Evolutionary conservation across 176 grass and related monocot genomes (phyloP).

Genomic region (Oryza meridionalis): DNA sequence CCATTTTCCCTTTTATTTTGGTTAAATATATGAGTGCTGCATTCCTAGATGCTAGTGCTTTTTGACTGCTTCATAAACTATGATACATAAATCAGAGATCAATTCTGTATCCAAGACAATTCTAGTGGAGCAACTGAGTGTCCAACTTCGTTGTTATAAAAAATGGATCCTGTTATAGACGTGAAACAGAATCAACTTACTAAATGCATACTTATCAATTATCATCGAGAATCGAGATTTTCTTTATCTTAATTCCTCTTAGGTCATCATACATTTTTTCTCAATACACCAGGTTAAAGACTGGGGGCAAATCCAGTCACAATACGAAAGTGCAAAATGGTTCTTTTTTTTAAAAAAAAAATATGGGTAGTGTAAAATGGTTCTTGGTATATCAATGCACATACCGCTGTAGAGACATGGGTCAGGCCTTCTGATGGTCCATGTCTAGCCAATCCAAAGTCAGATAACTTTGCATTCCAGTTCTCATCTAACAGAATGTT

Average conservation of each 20-base stretch:
- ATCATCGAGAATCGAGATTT: not conserved
- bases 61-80: constrained; percentile 27
- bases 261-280: not conserved
- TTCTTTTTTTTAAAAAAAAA: not conserved
- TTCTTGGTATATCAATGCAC: not conserved
- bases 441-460: constrained; percentile 98
- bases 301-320: constrained; percentile 8
- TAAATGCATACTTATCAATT: not conserved
- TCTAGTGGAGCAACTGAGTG: not conserved
- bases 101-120: not conserved
- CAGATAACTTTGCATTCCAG: constrained; percentile 97
- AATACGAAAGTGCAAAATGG: not conserved
- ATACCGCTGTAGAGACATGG: constrained; percentile 95
- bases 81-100: not conserved
- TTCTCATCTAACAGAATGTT: constrained; percentile 93
- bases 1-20: not conserved
- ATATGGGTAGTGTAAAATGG: not conserved
- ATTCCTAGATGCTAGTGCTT: not conserved
- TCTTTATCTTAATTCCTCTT: not conserved
- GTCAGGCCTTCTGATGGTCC: constrained; percentile 90
- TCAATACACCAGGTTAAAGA: not conserved
- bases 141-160: constrained; percentile 7
- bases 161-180: not conserved
- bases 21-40: not conserved
- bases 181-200: constrained; percentile 19